Evolutionary conservation across 805 yeast genomes (phyloP).

Genomic region (Saccharomycopsis javanensis): DNA sequence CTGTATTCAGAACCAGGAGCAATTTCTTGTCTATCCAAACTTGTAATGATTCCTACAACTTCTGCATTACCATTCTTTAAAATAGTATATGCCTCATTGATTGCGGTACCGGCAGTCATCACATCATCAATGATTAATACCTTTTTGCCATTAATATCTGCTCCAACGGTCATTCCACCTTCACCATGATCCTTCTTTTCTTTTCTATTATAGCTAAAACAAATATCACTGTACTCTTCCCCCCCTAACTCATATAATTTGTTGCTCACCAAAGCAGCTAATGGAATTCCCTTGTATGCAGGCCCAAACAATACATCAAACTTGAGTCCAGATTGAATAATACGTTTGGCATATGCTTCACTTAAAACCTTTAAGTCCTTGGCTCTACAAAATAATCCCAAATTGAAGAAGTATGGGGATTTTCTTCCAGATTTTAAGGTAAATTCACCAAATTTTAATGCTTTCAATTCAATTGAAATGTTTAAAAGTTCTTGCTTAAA

Average conservation of each 20-base stretch:
- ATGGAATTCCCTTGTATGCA: constrained; percentile 95
- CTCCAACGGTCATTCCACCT: constrained; percentile 93
- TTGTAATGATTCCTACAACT: constrained; percentile 79
- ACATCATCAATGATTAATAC: constrained; percentile 91
- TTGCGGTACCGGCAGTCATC: constrained; percentile 98
- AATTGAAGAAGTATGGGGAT: constrained; percentile 94
- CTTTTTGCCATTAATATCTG: constrained; percentile 56
- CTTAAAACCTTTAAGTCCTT: constrained; percentile 71
- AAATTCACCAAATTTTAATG: constrained; percentile 80
- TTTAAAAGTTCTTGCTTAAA: constrained; percentile 65
- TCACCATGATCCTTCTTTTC: constrained; percentile 97
- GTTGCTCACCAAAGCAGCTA: constrained; percentile 87
- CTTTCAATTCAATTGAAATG: constrained; percentile 70
- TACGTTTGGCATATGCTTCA: constrained; percentile 80
- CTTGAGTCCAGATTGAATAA: constrained; percentile 68
- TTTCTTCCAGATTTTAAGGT: constrained; percentile 85
- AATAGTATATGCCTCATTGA: constrained; percentile 83
- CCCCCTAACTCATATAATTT: constrained; percentile 81
- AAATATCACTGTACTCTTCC: constrained; percentile 52
- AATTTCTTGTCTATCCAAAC: constrained; percentile 88
- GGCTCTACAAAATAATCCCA: constrained; percentile 85
- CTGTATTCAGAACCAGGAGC: constrained; percentile 60
- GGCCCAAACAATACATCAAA: constrained; percentile 94
- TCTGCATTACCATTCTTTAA: constrained; percentile 59
- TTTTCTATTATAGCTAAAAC: constrained; percentile 93